phyloP scores from a whole-genome alignment of 768 basidiomycete genomes.

The Agrocybe pediades region DNA sequence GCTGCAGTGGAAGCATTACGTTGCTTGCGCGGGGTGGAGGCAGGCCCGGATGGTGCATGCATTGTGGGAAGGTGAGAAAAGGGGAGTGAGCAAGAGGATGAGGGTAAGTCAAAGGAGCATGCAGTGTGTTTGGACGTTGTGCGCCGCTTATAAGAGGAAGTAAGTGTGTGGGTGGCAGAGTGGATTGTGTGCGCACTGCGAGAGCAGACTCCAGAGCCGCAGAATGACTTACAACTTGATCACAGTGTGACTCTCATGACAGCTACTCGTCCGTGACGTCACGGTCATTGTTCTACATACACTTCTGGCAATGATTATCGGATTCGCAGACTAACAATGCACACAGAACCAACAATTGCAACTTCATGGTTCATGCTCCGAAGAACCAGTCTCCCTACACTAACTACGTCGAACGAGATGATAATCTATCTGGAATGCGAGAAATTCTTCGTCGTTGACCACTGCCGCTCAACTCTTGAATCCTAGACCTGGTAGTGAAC shows the following conservation, averaged over 20 bases:
- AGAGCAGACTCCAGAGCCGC: too few relatives aligned
- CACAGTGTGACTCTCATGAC: too few relatives aligned
- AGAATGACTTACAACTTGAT: too few relatives aligned
- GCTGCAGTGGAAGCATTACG: background rate
- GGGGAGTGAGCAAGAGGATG: background rate
- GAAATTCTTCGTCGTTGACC: conserved; percentile 5
- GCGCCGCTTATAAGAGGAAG: too few relatives aligned
- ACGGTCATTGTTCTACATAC: background rate
- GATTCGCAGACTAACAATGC: background rate
- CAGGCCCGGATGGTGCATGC: background rate
- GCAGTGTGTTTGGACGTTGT: too few relatives aligned
- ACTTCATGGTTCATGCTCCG: background rate
- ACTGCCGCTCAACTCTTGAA: background rate
- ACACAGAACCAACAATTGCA: background rate
- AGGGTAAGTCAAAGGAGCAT: background rate
- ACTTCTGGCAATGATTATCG: background rate
- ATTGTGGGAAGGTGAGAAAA: background rate
- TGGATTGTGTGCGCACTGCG: too few relatives aligned
- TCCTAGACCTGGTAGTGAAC: background rate
- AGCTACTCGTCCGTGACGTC: background rate
- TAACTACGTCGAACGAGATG: background rate
- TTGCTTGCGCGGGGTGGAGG: background rate
- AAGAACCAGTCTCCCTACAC: background rate
- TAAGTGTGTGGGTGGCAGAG: too few relatives aligned
- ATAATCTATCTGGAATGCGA: conserved; percentile 13